A percentile compares a stretch with the other conserved stretches of the same genome.
These are phyloP conservation scores for Pichia terricola DNA, from an alignment of 1,139 yeast species.

Conservation along the genomic window DNA sequence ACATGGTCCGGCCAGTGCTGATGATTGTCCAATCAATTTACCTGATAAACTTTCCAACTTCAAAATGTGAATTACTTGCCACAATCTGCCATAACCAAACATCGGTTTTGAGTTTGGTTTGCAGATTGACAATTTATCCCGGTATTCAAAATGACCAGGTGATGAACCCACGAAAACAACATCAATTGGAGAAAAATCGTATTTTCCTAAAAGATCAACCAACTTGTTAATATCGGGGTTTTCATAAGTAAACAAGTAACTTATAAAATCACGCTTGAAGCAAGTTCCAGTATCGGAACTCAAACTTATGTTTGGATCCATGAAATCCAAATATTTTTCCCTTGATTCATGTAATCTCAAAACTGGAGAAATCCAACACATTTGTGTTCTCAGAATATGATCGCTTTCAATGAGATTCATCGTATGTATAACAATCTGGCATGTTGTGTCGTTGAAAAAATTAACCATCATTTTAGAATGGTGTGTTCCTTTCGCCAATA, in stretches of 20 bases:
- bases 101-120: slow-evolving; percentile 8
- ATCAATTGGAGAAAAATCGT: slow-evolving; percentile 37
- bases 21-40: slow-evolving; percentile 39
- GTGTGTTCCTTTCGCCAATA: slow-evolving; percentile 37
- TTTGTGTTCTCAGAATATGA: slow-evolving; percentile 49
- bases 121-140: slow-evolving; percentile 3
- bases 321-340: slow-evolving; percentile 5
- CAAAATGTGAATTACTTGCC: slow-evolving; percentile 31
- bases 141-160: slow-evolving; percentile 31
- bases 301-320: slow-evolving; percentile 5
- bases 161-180: slow-evolving; percentile 52
- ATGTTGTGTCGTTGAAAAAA: slow-evolving; percentile 33
- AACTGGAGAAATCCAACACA: slow-evolving; percentile 53
- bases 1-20: slow-evolving; percentile 52
- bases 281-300: slow-evolving; percentile 15
- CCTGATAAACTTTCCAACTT: slow-evolving; percentile 28
- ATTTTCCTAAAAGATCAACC: slow-evolving; percentile 24
- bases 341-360: slow-evolving; percentile 17
- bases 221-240: slow-evolving; percentile 25
- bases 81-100: slow-evolving; percentile 47
- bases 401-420: slow-evolving; percentile 49
- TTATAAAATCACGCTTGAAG: slow-evolving; percentile 34
- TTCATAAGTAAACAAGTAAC: slow-evolving; percentile 37
- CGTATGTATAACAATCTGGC: slow-evolving; percentile 50
- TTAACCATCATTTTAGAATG: slow-evolving; percentile 63